Base-by-base conservation (phyloP, 768 basidiomycete species). In the Trametes gibbosa region DNA sequence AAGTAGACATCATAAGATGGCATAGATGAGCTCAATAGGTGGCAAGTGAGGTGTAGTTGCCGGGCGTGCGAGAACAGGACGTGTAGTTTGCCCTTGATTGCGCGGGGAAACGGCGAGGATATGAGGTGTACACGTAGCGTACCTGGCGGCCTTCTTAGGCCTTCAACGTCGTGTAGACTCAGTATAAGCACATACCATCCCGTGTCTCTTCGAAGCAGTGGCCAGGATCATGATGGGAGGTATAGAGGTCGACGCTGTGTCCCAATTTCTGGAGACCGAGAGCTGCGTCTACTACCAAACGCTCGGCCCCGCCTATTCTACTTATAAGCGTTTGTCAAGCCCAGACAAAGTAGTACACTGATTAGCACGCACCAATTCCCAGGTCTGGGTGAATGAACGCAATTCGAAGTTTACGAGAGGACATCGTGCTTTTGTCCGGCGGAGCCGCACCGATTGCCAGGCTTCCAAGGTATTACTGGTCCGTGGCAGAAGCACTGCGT, bases 331-430 rank as follows among this genome's bases (percentile, higher is more conserved):
- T 34, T 42, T 12, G 12, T 37, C 5, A 14, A 10, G 39, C 23
- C 10, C 29, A 32, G 10, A 32, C 10, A 10, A 32, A 47, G 32
- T 25, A 8, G 10, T n/a, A 12, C 37, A 27, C 14, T 41, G 21
- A 32, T 27, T 6, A 6, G 5, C 19, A 24, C 71, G 43, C 65
- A 94, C 95, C 95, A 50, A 98, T 95, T 57, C 95, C 95, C 5
- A 98, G 78, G 76, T 98, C 95, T 34, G 95, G 95, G 69, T 98
- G 95, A 54, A 97, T 79, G 73, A 97, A 93, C 5, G 91, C 94
- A 60, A 97, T 75, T 32, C 78, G 77, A 50, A 86, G 57, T 37
- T 63, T 66, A 23, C 51, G 25, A 2, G 50, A 12, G 1, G 39
- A 25, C 61, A 53, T 53, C 29, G 29, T 32, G 29, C 4, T 32